Evolutionary conservation across 257 asterid species (phyloP).

Genomic region (Solanum sejunctum): DNA sequence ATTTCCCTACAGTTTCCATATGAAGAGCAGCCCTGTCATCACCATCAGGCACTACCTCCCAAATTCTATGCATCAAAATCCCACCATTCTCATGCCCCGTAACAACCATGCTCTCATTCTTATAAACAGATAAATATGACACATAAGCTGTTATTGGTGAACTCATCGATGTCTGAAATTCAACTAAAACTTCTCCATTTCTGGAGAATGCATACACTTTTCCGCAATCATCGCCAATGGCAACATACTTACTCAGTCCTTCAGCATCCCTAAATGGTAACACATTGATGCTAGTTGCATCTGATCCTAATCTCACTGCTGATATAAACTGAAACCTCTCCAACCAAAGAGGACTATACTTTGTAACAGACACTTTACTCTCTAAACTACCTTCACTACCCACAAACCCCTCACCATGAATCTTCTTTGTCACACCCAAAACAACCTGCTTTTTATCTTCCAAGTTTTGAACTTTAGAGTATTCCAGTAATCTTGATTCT

Average conservation of each 20-base stretch:
- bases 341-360: slow-evolving; percentile 75
- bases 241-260: slow-evolving; percentile 65
- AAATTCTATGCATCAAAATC: slow-evolving; percentile 56
- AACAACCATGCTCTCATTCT: slow-evolving; percentile 72
- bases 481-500: slow-evolving; percentile 41
- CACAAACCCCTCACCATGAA: neutral
- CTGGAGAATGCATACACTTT: slow-evolving; percentile 43
- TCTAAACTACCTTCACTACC: slow-evolving; percentile 11
- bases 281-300: slow-evolving; percentile 50
- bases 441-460: slow-evolving; percentile 10
- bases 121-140: slow-evolving; percentile 53
- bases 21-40: slow-evolving; percentile 55
- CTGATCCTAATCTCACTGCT: slow-evolving; percentile 70
- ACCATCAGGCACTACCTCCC: slow-evolving; percentile 51
- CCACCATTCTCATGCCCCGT: slow-evolving; percentile 73
- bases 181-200: slow-evolving; percentile 59
- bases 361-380: slow-evolving; percentile 30
- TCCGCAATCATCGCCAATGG: slow-evolving; percentile 75
- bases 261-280: slow-evolving; percentile 74
- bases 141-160: slow-evolving; percentile 43
- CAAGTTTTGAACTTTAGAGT: slow-evolving; percentile 8
- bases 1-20: slow-evolving; percentile 38
- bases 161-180: slow-evolving; percentile 31
- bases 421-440: neutral
- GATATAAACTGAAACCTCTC: slow-evolving; percentile 83